Percentiles rank a stretch among this genome's conserved stretches.
phyloP scores from a whole-genome alignment of 1,139 yeast genomes.

The Suhomyces ambrosiae region DNA sequence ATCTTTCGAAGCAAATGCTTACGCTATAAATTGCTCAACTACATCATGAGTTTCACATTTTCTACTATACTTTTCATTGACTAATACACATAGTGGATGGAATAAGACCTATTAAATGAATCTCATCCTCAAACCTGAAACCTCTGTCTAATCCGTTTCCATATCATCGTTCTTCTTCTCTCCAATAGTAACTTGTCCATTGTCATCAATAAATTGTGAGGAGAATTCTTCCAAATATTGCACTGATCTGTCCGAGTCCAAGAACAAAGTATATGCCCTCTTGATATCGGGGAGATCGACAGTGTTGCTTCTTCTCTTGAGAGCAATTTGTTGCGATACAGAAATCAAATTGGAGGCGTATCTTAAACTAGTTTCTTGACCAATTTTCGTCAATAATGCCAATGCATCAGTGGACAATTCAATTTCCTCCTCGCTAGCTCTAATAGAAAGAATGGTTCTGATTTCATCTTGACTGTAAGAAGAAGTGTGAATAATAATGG shows the following conservation, averaged over 20 bases:
- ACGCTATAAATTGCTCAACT: no score
- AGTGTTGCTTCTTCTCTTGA: slow-evolving; percentile 68
- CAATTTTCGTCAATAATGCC: slow-evolving; percentile 88
- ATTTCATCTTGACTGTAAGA: slow-evolving; percentile 81
- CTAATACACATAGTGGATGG: slow-evolving; percentile 6
- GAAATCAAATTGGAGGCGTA: slow-evolving; percentile 91
- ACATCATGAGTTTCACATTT: no score
- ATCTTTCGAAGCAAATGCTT: no score
- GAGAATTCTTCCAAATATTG: slow-evolving; percentile 71
- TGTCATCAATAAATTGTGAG: slow-evolving; percentile 69
- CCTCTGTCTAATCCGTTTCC: slow-evolving; percentile 44
- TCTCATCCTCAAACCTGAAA: not conserved
- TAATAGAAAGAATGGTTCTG: slow-evolving; percentile 77
- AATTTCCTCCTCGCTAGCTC: slow-evolving; percentile 97
- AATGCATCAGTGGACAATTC: slow-evolving; percentile 83
- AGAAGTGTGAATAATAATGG: slow-evolving; percentile 86
- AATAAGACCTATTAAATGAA: not conserved
- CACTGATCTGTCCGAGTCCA: slow-evolving; percentile 87
- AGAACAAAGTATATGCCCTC: slow-evolving; percentile 82
- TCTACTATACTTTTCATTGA: no score
- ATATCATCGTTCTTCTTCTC: slow-evolving; percentile 36
- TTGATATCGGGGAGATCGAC: slow-evolving; percentile 86
- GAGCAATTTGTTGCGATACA: slow-evolving; percentile 82
- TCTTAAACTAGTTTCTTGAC: slow-evolving; percentile 88
- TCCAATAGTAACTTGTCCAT: slow-evolving; percentile 65